A percentile compares a stretch with the other conserved stretches of the same genome.
Evolutionary conservation across 805 yeast genomes (phyloP).

Genomic region (Wickerhamomyces xylosicus): DNA sequence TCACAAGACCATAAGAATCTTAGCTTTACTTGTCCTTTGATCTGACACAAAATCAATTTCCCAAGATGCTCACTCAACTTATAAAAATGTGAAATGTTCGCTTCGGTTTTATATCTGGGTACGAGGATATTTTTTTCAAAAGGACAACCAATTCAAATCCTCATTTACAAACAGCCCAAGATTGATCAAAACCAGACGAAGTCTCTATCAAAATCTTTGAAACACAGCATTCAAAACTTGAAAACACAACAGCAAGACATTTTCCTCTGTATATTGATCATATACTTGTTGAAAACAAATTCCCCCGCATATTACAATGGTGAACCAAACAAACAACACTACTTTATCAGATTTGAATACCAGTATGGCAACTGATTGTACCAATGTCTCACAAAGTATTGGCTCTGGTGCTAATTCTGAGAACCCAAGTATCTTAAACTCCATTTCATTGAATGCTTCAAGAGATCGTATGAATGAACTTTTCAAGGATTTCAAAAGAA

Average conservation of each 20-base stretch:
- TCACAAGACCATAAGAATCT: no score
- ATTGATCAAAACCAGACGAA: neutral
- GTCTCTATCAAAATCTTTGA: neutral
- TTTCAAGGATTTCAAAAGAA: slow-evolving; percentile 18
- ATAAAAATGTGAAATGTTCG: no score
- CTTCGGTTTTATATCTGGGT: no score
- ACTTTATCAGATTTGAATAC: neutral
- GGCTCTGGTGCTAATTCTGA: neutral
- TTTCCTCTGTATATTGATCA: neutral
- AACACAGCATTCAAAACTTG: neutral
- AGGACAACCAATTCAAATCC: no score
- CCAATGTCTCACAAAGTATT: neutral
- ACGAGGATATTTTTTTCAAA: no score
- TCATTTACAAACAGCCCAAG: neutral
- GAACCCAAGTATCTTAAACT: slow-evolving; percentile 5
- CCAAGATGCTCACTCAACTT: no score
- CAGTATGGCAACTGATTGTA: neutral
- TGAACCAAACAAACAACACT: neutral
- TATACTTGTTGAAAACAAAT: no score
- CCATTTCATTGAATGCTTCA: slow-evolving; percentile 17
- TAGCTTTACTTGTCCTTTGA: no score
- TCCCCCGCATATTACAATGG: no score
- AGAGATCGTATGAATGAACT: slow-evolving; percentile 18
- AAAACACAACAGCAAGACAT: neutral
- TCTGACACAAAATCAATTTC: no score